These are phyloP conservation scores for Arabidopsis thaliana DNA, from an alignment of 345 rosid genomes.

Conservation along the genomic window DNA sequence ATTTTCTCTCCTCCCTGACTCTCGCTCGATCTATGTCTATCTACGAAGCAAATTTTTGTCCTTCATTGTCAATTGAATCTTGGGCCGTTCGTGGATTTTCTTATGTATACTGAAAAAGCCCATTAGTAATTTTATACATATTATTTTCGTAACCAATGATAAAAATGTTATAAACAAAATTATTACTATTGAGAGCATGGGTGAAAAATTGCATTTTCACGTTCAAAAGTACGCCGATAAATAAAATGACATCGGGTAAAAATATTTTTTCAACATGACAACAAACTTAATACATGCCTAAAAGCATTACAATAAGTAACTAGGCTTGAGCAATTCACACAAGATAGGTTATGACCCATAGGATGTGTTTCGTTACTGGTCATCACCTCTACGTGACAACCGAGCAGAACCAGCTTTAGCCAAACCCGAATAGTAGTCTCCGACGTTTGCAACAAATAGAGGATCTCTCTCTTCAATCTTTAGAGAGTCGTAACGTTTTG, in stretches of 20 bases:
- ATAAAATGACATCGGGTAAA: no score
- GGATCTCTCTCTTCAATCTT: conserved; percentile 79
- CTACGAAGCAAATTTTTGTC: background rate
- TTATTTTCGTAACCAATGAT: no score
- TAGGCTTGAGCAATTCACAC: conserved; percentile 23
- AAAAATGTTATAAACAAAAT: no score
- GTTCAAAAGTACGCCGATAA: background rate
- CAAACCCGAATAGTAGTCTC: conserved; percentile 74
- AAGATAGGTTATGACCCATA: conserved; percentile 21
- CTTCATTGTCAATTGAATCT: background rate
- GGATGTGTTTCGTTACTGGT: conserved; percentile 27
- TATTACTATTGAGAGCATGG: background rate
- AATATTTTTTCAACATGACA: background rate
- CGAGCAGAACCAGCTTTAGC: conserved; percentile 65
- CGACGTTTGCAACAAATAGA: conserved; percentile 89
- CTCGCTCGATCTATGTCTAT: conserved; percentile 14
- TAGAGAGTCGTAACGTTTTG: conserved; percentile 37
- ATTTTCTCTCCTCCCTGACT: conserved; percentile 10
- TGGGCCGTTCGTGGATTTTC: conserved; percentile 6
- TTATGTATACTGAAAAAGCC: background rate
- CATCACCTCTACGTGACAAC: conserved; percentile 61
- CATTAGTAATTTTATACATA: background rate
- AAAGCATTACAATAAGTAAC: background rate
- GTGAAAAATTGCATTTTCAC: background rate
- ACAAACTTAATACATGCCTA: conserved; percentile 20